These are phyloP conservation scores for Jamesozyma spencerorum DNA, from an alignment of 805 yeast genomes.

Conservation along the genomic window DNA sequence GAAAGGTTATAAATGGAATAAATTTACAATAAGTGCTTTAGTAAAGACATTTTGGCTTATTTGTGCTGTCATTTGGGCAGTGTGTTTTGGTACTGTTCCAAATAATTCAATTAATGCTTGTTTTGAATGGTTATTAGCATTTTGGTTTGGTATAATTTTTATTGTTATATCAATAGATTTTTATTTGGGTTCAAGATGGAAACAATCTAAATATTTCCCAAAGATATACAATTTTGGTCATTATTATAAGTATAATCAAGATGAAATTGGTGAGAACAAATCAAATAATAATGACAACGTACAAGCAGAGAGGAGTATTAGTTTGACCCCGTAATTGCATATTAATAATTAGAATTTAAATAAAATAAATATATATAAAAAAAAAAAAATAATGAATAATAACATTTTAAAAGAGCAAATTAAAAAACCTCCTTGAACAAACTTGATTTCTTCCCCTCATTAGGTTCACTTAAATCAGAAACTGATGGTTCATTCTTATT, in stretches of 20 bases:
- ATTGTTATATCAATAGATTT: conserved; percentile 61
- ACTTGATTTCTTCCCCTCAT: conserved; percentile 4
- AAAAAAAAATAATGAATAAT: neutral
- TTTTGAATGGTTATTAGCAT: conserved; percentile 84
- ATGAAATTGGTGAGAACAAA: neutral
- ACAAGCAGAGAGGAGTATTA: too few species aligned
- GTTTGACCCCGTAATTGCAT: too few species aligned
- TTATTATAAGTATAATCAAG: conserved; percentile 20
- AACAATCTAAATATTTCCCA: conserved; percentile 23
- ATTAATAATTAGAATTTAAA: neutral
- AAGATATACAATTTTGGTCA: conserved; percentile 20
- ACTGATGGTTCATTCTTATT: neutral
- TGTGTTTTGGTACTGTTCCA: conserved; percentile 47
- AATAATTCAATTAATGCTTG: conserved; percentile 46
- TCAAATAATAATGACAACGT: too few species aligned
- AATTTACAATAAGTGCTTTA: conserved; percentile 40
- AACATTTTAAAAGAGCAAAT: neutral
- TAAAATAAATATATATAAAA: neutral
- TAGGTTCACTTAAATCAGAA: conserved; percentile 1
- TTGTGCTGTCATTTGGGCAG: conserved; percentile 57
- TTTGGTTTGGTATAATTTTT: conserved; percentile 68
- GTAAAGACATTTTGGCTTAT: conserved; percentile 58
- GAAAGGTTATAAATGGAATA: conserved; percentile 32
- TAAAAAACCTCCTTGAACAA: conserved; percentile 24
- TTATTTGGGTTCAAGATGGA: conserved; percentile 47